Percentiles rank a stretch among this genome's conserved stretches.
Evolutionary conservation across 2,329 filamentous ascomycete species (phyloP).

Genomic region (Sphaerostilbella broomeana): DNA sequence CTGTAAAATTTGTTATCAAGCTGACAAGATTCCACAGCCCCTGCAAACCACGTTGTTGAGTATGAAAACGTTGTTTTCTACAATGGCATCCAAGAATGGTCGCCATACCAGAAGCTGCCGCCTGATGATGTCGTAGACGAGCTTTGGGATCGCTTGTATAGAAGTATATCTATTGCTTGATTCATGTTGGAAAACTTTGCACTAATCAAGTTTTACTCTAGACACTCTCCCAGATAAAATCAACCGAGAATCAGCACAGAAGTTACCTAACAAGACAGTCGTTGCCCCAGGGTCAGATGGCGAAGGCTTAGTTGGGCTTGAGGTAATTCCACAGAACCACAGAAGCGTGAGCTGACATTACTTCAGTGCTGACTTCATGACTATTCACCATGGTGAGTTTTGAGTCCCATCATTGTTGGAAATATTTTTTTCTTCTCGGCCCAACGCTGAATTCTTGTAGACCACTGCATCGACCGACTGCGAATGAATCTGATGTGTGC

Average conservation of each 20-base stretch:
- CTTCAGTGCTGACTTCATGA: too few relatives aligned
- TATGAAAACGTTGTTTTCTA: neutral
- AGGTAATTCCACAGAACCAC: neutral
- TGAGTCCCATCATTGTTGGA: too few relatives aligned
- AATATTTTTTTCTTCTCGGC: too few relatives aligned
- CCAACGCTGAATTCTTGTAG: slow-evolving; percentile 1
- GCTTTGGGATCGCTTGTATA: neutral
- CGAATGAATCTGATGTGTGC: neutral
- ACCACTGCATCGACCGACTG: slow-evolving; percentile 3
- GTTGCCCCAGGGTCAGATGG: neutral
- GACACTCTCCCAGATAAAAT: neutral
- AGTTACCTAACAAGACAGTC: neutral
- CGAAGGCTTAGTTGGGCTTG: neutral
- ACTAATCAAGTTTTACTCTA: too few relatives aligned
- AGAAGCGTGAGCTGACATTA: too few relatives aligned
- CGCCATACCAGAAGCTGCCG: neutral
- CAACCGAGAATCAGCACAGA: neutral
- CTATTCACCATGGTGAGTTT: too few relatives aligned
- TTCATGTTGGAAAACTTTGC: too few relatives aligned
- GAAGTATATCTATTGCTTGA: too few relatives aligned
- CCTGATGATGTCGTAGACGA: neutral
- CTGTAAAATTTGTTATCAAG: neutral
- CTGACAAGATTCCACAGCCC: neutral
- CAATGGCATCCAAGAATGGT: neutral
- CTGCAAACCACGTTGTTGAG: neutral